Evolutionary conservation across 2,329 filamentous ascomycete species (phyloP), one percentile per base, ranked within the genome.

Genomic region (Ambrosiella beaveri): DNA sequence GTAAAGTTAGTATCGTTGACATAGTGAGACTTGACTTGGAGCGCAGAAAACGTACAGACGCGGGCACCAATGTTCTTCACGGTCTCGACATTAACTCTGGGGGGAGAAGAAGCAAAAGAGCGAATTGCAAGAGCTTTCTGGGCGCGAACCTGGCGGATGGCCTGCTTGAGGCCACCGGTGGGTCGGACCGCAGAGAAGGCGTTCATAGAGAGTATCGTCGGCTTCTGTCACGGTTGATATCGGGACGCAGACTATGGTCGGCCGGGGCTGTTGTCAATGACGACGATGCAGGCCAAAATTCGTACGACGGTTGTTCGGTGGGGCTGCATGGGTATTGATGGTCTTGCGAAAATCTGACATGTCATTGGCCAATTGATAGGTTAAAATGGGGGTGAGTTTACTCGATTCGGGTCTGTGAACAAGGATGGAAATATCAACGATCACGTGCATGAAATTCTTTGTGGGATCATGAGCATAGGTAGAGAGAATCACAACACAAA

Each of bases 91-190:
- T 62, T 66, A 63, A 56, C 65, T 61, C 62, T 64, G 60, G 60
- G 62, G 35, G 61, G 74, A 12, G 60, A 19, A 8, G 59, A 56
- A 19, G 59, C 50, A 36, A 56, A 61, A 56, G 47, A 45, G 53
- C 62, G 58, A n/a, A 63, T 27, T 15, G 57, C 54, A 27, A 54
- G 37, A 12, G 66, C 62, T 51, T 67, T 71, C 59, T 78, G 76
- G 61, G 75, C 75, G 62, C 80, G 73, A 52, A 76, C 71, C 66
- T 79, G 75, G 62, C 82, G 75, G 64, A 88, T 67, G 41, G 80
- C 71, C 37, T 79, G 73, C 71, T 85, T 86, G 68, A 86, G 80
- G 71, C 81, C 84, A 75, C 80, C 79, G 66, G 86, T 70, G 62
- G 85, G 84, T 78, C 85, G 81, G 71, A 79, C 71, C 66, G 76